phyloP scores from a whole-genome alignment of 441 rosid genomes.

The Biscutella auriculata region DNA sequence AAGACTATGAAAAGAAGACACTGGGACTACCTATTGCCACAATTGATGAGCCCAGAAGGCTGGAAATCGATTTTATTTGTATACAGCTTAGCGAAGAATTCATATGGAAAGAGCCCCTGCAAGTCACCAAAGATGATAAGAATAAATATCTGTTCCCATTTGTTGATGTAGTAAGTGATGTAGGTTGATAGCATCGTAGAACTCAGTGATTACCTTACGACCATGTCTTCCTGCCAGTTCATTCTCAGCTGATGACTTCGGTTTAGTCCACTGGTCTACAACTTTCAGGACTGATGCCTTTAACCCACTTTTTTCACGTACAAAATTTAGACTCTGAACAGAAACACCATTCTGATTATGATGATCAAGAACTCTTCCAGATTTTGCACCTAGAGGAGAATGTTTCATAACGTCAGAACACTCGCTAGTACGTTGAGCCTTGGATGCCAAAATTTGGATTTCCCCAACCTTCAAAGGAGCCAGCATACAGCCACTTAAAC shows the following conservation, averaged over 20 bases:
- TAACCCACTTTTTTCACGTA: constrained; percentile 38
- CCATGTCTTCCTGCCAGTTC: constrained; percentile 43
- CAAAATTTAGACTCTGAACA: constrained; percentile 18
- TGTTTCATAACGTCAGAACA: constrained; percentile 17
- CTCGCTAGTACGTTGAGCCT: constrained; percentile 24
- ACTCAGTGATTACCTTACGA: constrained; percentile 44
- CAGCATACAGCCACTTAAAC: constrained; percentile 3
- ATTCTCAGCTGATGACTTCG: constrained; percentile 33
- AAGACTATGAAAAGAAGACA: not conserved
- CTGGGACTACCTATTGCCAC: constrained; percentile 69
- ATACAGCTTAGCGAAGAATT: constrained; percentile 62
- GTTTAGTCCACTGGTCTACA: constrained; percentile 62
- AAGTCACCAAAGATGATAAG: constrained; percentile 17
- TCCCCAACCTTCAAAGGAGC: constrained; percentile 26
- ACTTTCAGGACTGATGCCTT: constrained; percentile 60
- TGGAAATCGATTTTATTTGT: constrained; percentile 49
- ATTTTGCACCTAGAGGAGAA: constrained; percentile 27
- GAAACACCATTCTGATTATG: constrained; percentile 24
- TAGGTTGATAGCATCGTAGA: not conserved
- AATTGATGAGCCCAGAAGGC: constrained; percentile 81
- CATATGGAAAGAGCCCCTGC: constrained; percentile 71
- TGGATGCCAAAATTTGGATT: constrained; percentile 20
- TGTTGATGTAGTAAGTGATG: not conserved
- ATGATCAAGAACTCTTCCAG: constrained; percentile 28
- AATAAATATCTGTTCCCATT: not conserved